Percentiles rank a stretch among this genome's conserved stretches.
Conservation (phyloP, 805 yeast genomes). For the Ogataea methylovora region DNA sequence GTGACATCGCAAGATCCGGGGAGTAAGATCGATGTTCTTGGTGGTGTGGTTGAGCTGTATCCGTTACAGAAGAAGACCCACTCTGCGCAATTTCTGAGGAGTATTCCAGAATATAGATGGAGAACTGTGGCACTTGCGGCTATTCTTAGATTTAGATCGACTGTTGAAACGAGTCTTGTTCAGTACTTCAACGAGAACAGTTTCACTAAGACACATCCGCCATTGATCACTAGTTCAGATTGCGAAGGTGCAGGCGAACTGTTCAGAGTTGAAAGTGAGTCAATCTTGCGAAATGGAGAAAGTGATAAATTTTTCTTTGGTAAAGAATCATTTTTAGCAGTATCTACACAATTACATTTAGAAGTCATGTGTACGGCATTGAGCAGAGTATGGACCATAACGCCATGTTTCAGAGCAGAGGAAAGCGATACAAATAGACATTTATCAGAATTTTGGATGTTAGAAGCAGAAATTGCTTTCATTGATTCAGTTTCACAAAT, state of each 20-base stretch:
- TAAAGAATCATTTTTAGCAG: slow-evolving; percentile 66
- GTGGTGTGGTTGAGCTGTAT: slow-evolving; percentile 54
- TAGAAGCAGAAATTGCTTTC: slow-evolving; percentile 84
- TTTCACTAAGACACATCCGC: slow-evolving; percentile 76
- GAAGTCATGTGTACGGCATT: slow-evolving; percentile 74
- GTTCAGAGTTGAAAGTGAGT: slow-evolving; percentile 45
- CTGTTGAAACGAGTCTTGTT: slow-evolving; percentile 45
- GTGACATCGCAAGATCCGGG: slow-evolving; percentile 22
- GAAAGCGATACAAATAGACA: slow-evolving; percentile 87
- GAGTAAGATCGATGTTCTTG: slow-evolving; percentile 38
- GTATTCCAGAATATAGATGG: slow-evolving; percentile 72
- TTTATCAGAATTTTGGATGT: slow-evolving; percentile 94
- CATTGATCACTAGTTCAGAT: slow-evolving; percentile 80
- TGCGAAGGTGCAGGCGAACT: slow-evolving; percentile 98
- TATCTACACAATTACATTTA: slow-evolving; percentile 85
- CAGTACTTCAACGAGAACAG: slow-evolving; percentile 45
- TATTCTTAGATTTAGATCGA: slow-evolving; percentile 65
- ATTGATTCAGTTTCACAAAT: slow-evolving; percentile 49
- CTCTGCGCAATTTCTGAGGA: slow-evolving; percentile 57
- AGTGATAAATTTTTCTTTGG: slow-evolving; percentile 46
- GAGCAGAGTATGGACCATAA: slow-evolving; percentile 76
- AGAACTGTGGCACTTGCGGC: slow-evolving; percentile 60
- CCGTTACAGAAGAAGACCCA: slow-evolving; percentile 83
- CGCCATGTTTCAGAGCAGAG: slow-evolving; percentile 95
- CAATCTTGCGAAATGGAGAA: slow-evolving; percentile 17